phyloP scores from a whole-genome alignment of 1,284 basidiomycete species.

The Leccinum angustisporum region DNA sequence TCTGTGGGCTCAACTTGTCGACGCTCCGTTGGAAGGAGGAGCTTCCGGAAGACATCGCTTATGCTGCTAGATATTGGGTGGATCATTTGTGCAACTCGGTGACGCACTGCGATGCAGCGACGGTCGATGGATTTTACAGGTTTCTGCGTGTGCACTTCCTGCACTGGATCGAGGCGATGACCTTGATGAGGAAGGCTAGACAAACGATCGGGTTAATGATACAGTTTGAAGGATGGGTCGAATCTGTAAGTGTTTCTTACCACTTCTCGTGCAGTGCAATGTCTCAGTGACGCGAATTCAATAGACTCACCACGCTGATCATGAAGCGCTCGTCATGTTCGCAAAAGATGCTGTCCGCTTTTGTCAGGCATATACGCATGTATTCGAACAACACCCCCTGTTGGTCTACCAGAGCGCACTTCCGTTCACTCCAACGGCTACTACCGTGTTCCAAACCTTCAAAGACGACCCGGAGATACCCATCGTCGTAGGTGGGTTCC shows the following conservation, averaged over 20 bases:
- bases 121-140: conserved; percentile 16
- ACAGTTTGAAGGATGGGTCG: conserved; percentile 28
- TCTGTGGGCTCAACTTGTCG: conserved; percentile 24
- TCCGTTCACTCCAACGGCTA: conserved; percentile 32
- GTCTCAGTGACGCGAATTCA: neutral
- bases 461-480: conserved; percentile 27
- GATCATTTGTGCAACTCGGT: conserved; percentile 28
- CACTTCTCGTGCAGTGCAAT: neutral
- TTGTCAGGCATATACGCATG: conserved; percentile 32
- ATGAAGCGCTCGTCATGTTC: conserved; percentile 22
- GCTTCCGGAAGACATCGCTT: conserved; percentile 27
- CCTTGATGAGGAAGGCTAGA: conserved; percentile 30
- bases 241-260: conserved; percentile 17
- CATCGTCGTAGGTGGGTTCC: conserved; percentile 30
- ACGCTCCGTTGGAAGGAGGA: conserved; percentile 14
- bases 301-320: conserved; percentile 15
- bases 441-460: conserved; percentile 27
- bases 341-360: conserved; percentile 31
- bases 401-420: conserved; percentile 35
- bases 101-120: neutral
- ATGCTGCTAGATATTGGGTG: conserved; percentile 29
- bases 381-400: conserved; percentile 37
- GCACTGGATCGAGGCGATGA: conserved; percentile 37
- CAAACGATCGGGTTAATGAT: conserved; percentile 32
- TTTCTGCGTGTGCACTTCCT: conserved; percentile 30